Base-by-base conservation (phyloP, 306 rosid genomes). In the Abrus precatorius region DNA sequence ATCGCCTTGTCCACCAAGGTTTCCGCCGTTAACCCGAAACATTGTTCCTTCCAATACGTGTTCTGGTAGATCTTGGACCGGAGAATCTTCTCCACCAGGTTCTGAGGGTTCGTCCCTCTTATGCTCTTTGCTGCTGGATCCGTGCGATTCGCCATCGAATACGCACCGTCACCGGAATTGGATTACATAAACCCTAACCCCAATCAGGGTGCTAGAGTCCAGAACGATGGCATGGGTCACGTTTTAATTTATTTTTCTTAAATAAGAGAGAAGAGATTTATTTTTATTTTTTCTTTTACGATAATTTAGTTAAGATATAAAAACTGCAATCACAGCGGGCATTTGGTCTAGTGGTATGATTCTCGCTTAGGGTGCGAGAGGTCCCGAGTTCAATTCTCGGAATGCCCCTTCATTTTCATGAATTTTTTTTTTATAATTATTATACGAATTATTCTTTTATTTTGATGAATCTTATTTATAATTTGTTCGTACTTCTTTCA, bases 1-100 rank as follows among this genome's bases (percentile, higher is more conserved):
- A 96, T 96, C 65, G 99, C 98, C 78, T 96, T 93, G 86, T 96
- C 99, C 27, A 96, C 98, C 57, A 96, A 78, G 9, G 98, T 96
- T 83, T 92, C 99, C 49, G 99, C 99, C 9, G 99, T 96, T 69
- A 96, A 83, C 28, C 99, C 99, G 80, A 96, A 96, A 64, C 99
- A 93, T 75, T 93, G 99, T 76, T 93, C 99, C 90, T 96, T 96
- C 99, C 98, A 96, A 80, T 90, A 93, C 1, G 94, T 96, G 74
- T 92, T 75, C 90, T 96, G 96, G 76, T 96, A 92, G 61, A 96
- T 93, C 91, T 96, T 93, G 1, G 99, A 89, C n/a, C 99, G 93
- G 13, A 96, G 84, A 66, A 93, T 96, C 83, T 96, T 96, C 91
- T 96, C 98, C 60, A 96, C 97, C 20, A 96, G 85, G 77, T 96